Conservation (phyloP, 768 basidiomycete genomes). For the Hygrocybe punicea region DNA sequence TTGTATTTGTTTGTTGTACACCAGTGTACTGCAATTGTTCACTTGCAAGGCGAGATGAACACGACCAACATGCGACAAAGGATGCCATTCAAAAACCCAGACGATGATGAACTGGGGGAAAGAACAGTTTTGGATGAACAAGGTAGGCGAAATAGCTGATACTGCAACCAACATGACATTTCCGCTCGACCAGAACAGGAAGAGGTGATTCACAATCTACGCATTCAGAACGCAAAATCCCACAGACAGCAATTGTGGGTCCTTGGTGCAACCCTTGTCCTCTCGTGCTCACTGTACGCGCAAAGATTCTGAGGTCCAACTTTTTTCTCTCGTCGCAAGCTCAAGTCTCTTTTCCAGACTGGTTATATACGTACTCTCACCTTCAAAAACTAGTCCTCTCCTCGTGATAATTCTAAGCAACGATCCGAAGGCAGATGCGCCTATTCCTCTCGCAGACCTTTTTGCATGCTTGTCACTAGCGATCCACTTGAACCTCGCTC, state of each 20-base stretch:
- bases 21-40: too few species aligned
- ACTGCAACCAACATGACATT: background rate
- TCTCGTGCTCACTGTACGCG: conserved; percentile 49
- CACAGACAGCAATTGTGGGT: conserved; percentile 41
- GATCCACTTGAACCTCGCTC: conserved; percentile 48
- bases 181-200: conserved; percentile 53
- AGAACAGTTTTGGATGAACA: conserved; percentile 13
- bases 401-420: conserved; percentile 40
- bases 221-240: conserved; percentile 40
- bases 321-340: background rate
- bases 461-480: conserved; percentile 49
- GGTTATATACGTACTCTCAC: conserved; percentile 44
- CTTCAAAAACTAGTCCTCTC: conserved; percentile 46
- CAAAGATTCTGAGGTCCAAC: background rate
- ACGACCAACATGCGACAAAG: conserved; percentile 5
- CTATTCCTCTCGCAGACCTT: conserved; percentile 45
- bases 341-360: conserved; percentile 36
- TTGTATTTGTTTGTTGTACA: too few species aligned
- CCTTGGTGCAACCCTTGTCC: conserved; percentile 40
- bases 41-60: too few species aligned
- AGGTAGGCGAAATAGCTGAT: conserved; percentile 4
- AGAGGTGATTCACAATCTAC: conserved; percentile 49
- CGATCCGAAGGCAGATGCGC: conserved; percentile 14
- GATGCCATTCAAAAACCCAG: conserved; percentile 7
- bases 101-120: background rate